Evolutionary conservation across 2,329 filamentous ascomycete genomes (phyloP), one percentile per base, ranked within the genome.

Genomic region (Claviceps sp.): DNA sequence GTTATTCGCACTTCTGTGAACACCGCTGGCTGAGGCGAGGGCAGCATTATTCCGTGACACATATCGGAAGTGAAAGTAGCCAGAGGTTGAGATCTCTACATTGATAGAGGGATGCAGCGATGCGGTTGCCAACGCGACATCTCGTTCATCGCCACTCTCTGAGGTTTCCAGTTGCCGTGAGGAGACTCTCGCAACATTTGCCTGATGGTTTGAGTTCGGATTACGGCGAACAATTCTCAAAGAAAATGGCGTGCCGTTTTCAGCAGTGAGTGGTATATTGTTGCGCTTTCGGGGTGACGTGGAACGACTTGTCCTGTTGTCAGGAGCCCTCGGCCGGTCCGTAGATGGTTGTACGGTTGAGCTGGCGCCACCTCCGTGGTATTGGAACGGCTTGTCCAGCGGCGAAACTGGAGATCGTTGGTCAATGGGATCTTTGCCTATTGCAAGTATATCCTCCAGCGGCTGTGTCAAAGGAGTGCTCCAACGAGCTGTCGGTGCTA

Each of bases 191-290:
- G 82, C 86, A 13, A 89, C 76, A 61, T 89, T 89, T 84, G 85
- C 88, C 64, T 89, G 86, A 51, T 73, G 74, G 7, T 81, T 80
- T 8, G 82, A 79, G 22, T 76, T 72, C 1, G 84, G 84, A 62
- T 89, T 83, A 56, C 85, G 78, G n/a, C 86, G 81, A 59, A 89
- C 88, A 14, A 90, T 65, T 0, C 80, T 83, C 14, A 82, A 67
- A 2, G 72, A 74, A 56, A 79, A 81, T 0, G 76, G 72, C 0
- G 67, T 64, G 47, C 52, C 52, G 26, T n/a, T 40, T 22, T 69
- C 64, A 49, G 67, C 64, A 6, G 64, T 64, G 6, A 63, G 58
- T 22, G 54, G 52, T 13, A 47, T 11, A 6, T 60, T 58, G 38
- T 57, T 63, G 47, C 57, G 61, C 50, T 68, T 70, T 24, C 56